Evolutionary conservation across 2,329 filamentous ascomycete genomes (phyloP).

Genomic region (Talaromyces sp.): DNA sequence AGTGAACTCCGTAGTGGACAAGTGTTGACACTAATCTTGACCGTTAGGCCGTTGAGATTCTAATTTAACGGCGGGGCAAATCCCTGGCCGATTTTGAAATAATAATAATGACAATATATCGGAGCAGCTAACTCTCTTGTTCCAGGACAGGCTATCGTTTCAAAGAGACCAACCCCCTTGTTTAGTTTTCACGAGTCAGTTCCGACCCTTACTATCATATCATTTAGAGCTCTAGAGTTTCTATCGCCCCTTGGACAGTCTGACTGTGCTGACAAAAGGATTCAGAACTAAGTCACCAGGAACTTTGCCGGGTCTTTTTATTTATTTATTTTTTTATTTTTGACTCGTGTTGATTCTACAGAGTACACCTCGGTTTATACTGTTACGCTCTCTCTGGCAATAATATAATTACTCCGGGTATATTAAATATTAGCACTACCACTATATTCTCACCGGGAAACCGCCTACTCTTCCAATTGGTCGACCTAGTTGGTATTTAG

Average conservation of each 20-base stretch:
- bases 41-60: not conserved
- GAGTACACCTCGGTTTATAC: not conserved
- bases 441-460: not conserved
- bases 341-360: not conserved
- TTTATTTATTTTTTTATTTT: not conserved
- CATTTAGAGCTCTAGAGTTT: not conserved
- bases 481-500: not conserved
- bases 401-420: not conserved
- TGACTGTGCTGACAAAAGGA: not conserved
- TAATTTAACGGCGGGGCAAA: not conserved
- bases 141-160: not conserved
- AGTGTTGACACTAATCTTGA: no score
- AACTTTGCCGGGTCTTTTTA: not conserved
- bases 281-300: no score
- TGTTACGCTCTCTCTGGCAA: not conserved
- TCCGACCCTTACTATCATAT: no score
- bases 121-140: not conserved
- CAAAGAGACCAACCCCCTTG: not conserved
- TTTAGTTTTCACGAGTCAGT: not conserved
- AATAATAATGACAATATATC: not conserved
- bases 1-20: no score
- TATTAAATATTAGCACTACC: not conserved
- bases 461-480: not conserved
- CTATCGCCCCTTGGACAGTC: not conserved
- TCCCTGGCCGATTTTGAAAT: not conserved